These are phyloP conservation scores for Colletotrichum lindemuthianum DNA, from an alignment of 2,329 filamentous ascomycete genomes.

Conservation along the genomic window DNA sequence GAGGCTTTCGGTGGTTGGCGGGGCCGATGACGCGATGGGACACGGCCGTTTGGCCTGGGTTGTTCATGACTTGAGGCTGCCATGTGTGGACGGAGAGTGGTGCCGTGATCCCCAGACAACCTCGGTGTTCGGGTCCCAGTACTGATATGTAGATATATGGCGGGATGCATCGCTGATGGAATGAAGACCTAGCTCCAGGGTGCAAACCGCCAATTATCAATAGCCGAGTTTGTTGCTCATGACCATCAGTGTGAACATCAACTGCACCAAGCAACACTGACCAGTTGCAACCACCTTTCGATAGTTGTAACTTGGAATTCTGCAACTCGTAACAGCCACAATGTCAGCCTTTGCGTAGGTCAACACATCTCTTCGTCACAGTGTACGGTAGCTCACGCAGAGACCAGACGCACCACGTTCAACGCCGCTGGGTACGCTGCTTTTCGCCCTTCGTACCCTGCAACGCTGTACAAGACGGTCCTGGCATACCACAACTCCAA, in stretches of 20 bases:
- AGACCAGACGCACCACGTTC: constrained; percentile 67
- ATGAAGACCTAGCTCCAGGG: too few species aligned
- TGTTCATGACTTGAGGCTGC: not conserved
- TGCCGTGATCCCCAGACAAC: too few species aligned
- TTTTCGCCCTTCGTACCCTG: constrained; percentile 68
- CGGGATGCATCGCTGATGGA: too few species aligned
- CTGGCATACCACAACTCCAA: constrained; percentile 61
- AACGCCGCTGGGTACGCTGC: constrained; percentile 67
- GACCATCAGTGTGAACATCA: not conserved
- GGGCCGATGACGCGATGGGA: constrained; percentile 12
- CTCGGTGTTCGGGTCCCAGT: too few species aligned
- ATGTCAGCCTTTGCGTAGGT: constrained; percentile 63
- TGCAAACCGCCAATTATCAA: too few species aligned
- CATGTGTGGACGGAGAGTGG: too few species aligned
- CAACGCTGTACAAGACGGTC: constrained; percentile 62
- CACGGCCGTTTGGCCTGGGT: not conserved
- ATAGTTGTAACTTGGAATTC: not conserved
- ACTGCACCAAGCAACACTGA: constrained; percentile 6
- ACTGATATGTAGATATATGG: too few species aligned
- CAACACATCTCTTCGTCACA: not conserved
- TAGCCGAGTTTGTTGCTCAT: too few species aligned
- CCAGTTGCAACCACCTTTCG: not conserved
- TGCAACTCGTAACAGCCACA: not conserved
- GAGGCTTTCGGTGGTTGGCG: not conserved
- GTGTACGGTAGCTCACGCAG: constrained; percentile 29